Evolutionary conservation across 176 grass and related monocot species (phyloP), one percentile per base, ranked within the genome.

Genomic region (Eragrostis nindensis): DNA sequence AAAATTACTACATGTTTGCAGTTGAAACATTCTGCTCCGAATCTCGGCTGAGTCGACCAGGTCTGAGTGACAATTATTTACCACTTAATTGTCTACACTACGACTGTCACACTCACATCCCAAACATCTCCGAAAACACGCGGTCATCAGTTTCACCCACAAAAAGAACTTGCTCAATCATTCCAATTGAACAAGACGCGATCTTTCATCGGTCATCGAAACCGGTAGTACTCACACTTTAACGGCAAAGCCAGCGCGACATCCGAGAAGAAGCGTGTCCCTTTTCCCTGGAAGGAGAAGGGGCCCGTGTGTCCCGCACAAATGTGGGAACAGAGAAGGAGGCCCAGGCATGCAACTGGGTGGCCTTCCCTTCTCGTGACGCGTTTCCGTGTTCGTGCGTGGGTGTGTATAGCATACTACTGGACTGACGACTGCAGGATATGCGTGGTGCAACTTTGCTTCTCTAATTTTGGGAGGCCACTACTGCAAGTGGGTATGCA

Each of bases 271-370:
- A 61, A 38, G 80, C 69, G 11, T 88, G 81, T 84, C 68, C 69
- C 24, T 77, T 68, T 29, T 68, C 63, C 69, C 25, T 24, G 75
- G 75, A 80, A 42, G 50, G 24, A 60, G 27, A 13, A n/a, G 6
- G 59, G 42, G 45, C 38, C 80, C 80, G 43, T 22, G 41, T 52
- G 86, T 60, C 61, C 41, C 15, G 80, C 68, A 79, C 86, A 88
- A 41, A 79, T 55, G 17, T 2, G 66, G 66, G 71, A 62, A 32
- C 79, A 42, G 40, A 46, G 40, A 52, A 67, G 36, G 42, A 17
- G 30, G 10, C 43, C 42, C 71, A 81, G 60, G 63, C 25, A 36
- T 61, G 29, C 62, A 81, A 61, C 21, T 61, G 70, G n/a, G 61
- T 21, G 36, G 15, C 36, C 44, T 61, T 22, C 48, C 25, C 43